Conservation (phyloP, 2,329 filamentous ascomycete species). For the Gaeumannomyces sp. region DNA sequence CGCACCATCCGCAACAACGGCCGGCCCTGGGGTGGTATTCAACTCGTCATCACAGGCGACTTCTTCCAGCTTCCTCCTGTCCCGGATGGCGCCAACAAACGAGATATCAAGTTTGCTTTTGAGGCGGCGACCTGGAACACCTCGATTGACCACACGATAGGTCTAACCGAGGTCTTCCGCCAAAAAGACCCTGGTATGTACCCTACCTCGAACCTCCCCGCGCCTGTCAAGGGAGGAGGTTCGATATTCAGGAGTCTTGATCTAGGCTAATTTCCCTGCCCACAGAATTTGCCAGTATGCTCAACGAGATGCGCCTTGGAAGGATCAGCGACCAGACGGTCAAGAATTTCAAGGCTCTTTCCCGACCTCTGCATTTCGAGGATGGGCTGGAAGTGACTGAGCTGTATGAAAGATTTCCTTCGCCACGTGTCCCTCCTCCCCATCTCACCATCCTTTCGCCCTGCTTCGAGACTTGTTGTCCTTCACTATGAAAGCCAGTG, state of each 20-base stretch:
- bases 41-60: slow-evolving; percentile 90
- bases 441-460: background rate
- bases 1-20: slow-evolving; percentile 83
- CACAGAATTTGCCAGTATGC: slow-evolving; percentile 79
- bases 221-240: background rate
- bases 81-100: slow-evolving; percentile 62
- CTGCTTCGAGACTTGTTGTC: too few relatives aligned
- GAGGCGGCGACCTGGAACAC: slow-evolving; percentile 88
- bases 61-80: slow-evolving; percentile 97
- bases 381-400: slow-evolving; percentile 81
- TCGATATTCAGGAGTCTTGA: background rate
- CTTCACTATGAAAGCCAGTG: background rate
- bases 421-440: slow-evolving; percentile 3
- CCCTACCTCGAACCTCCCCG: background rate
- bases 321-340: slow-evolving; percentile 72
- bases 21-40: slow-evolving; percentile 89
- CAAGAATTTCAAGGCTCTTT: slow-evolving; percentile 65
- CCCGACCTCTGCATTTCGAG: slow-evolving; percentile 63
- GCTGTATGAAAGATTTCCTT: slow-evolving; percentile 43
- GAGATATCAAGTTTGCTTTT: slow-evolving; percentile 81
- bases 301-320: slow-evolving; percentile 96
- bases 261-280: background rate
- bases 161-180: slow-evolving; percentile 90
- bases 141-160: slow-evolving; percentile 91
- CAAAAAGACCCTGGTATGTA: slow-evolving; percentile 70